Evolutionary conservation across 352 stramenopile genomes (phyloP).

Genomic region (Globisporangium cederbergense): DNA sequence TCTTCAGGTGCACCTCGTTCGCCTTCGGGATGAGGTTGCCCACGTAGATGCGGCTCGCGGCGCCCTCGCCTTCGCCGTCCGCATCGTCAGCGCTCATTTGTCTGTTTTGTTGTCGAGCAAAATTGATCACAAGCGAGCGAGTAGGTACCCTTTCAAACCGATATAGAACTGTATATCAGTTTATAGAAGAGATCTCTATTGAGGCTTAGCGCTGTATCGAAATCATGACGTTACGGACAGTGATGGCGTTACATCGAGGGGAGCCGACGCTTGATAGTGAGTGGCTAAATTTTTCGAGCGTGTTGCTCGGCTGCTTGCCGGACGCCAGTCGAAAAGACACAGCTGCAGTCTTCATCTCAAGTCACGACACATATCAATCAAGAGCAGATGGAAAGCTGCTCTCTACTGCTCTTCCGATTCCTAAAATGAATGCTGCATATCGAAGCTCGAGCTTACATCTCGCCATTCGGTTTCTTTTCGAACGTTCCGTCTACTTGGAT

Average conservation of each 20-base stretch:
- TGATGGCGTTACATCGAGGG: neutral
- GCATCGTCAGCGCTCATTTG: slow-evolving; percentile 12
- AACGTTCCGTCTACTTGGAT: neutral
- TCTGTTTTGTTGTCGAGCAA: slow-evolving; percentile 1
- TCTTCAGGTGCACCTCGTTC: slow-evolving; percentile 61
- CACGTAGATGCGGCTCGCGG: slow-evolving; percentile 60
- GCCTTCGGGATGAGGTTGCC: slow-evolving; percentile 69
- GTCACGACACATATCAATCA: neutral
- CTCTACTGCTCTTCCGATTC: too few relatives aligned
- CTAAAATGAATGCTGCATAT: neutral
- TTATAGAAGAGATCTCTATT: neutral
- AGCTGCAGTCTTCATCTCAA: neutral
- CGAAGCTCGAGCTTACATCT: neutral
- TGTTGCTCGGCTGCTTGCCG: neutral
- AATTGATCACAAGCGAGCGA: neutral
- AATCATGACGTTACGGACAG: neutral
- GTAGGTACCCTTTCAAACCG: neutral
- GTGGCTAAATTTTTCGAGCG: slow-evolving; percentile 2
- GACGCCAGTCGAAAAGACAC: neutral
- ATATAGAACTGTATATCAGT: neutral
- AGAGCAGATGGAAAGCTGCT: too few relatives aligned
- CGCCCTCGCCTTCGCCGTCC: slow-evolving; percentile 21
- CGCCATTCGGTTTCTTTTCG: neutral
- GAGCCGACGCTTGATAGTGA: neutral
- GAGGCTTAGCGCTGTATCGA: neutral